These are phyloP conservation scores for Ascochyta koolunga DNA, from an alignment of 2,329 filamentous ascomycete species.

Conservation along the genomic window DNA sequence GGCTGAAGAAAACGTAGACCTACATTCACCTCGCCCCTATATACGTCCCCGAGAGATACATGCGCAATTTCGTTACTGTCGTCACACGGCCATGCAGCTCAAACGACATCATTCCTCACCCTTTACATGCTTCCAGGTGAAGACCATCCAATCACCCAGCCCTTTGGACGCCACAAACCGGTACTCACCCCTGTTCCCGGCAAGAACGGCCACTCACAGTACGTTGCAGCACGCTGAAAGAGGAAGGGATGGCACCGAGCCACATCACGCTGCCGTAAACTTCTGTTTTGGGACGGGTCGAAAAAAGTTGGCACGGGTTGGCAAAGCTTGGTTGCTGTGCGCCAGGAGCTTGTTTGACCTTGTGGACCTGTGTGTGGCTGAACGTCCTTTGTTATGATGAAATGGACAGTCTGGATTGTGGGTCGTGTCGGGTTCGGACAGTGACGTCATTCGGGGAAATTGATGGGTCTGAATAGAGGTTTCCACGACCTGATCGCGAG, in stretches of 20 bases:
- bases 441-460: neutral
- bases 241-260: constrained; percentile 13
- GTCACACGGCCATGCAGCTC: constrained; percentile 5
- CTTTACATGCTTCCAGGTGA: constrained; percentile 6
- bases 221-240: constrained; percentile 3
- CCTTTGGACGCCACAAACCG: constrained; percentile 37
- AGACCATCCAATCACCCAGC: constrained; percentile 13
- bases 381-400: constrained; percentile 18
- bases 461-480: no score
- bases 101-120: constrained; percentile 25
- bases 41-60: neutral
- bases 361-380: constrained; percentile 27
- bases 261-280: constrained; percentile 9
- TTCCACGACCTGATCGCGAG: no score
- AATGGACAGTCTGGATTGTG: constrained; percentile 10
- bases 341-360: constrained; percentile 24
- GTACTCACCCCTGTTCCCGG: constrained; percentile 29
- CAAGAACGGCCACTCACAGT: constrained; percentile 12
- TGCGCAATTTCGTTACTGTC: constrained; percentile 1
- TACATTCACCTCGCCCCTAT: constrained; percentile 7
- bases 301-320: constrained; percentile 15
- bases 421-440: neutral
- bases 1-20: neutral
- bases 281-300: constrained; percentile 5
- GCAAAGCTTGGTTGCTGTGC: constrained; percentile 29